These are phyloP conservation scores for Cyberlindnera petersonii DNA, from an alignment of 805 yeast species.

Conservation along the genomic window DNA sequence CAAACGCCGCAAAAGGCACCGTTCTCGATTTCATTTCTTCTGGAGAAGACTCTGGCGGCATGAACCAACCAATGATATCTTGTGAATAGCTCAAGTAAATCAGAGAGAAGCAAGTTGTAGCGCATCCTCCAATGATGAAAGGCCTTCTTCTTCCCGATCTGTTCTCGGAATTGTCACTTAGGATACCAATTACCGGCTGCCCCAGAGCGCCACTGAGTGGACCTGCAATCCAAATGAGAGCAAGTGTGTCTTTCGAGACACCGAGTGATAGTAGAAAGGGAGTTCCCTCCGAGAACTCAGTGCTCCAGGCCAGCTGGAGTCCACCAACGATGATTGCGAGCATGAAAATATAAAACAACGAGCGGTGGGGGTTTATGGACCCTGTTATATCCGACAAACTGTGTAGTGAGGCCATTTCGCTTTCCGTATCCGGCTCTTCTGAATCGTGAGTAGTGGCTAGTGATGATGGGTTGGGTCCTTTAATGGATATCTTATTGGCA, in stretches of 20 bases:
- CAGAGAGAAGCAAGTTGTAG: constrained; percentile 43
- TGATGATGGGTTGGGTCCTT: neutral
- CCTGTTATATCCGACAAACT: constrained; percentile 24
- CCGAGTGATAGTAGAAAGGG: constrained; percentile 62
- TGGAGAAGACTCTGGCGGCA: constrained; percentile 20
- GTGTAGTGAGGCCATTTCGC: constrained; percentile 5
- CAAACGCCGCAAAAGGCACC: constrained; percentile 48
- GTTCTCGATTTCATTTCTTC: constrained; percentile 31
- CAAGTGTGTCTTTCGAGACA: constrained; percentile 49
- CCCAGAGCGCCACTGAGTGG: constrained; percentile 61
- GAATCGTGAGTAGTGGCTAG: neutral
- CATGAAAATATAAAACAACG: constrained; percentile 40
- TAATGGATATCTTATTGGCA: neutral
- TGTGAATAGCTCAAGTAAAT: constrained; percentile 43
- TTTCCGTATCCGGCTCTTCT: neutral
- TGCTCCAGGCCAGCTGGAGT: constrained; percentile 60
- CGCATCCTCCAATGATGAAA: constrained; percentile 51
- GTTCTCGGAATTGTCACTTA: constrained; percentile 48
- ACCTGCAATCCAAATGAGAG: constrained; percentile 65
- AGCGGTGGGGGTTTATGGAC: constrained; percentile 42
- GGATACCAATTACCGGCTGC: constrained; percentile 59
- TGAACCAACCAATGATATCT: constrained; percentile 35
- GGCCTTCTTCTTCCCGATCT: constrained; percentile 52
- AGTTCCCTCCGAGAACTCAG: constrained; percentile 62
- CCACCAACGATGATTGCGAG: constrained; percentile 52